Evolutionary conservation across 2,329 filamentous ascomycete species (phyloP).

Genomic region (Dactylellina sp.): DNA sequence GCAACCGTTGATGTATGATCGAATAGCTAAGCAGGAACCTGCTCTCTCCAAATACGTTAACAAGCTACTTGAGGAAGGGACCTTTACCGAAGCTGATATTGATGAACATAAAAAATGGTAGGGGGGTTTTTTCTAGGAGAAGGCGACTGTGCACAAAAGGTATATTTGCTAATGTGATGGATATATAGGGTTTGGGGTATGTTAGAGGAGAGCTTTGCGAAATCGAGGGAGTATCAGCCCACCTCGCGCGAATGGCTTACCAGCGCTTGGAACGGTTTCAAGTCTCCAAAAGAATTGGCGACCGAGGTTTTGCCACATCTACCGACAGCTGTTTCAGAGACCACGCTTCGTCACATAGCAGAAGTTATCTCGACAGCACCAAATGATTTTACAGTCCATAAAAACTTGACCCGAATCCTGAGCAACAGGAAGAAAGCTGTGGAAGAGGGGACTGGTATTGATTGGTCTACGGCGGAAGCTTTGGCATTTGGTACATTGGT

Average conservation of each 20-base stretch:
- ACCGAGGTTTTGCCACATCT: constrained; percentile 93
- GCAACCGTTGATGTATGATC: constrained; percentile 99
- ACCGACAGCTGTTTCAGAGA: constrained; percentile 80
- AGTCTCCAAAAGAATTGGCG: constrained; percentile 96
- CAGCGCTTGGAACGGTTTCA: constrained; percentile 99
- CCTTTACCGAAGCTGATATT: constrained; percentile 96
- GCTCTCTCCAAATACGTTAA: constrained; percentile 92
- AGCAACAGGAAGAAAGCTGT: constrained; percentile 85
- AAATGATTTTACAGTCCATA: constrained; percentile 88
- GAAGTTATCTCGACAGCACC: constrained; percentile 81
- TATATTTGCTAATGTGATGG: not conserved
- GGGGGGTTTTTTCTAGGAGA: constrained; percentile 7
- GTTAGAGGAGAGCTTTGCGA: constrained; percentile 96
- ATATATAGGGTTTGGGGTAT: constrained; percentile 82
- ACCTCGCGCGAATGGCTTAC: constrained; percentile 98
- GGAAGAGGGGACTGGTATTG: constrained; percentile 90
- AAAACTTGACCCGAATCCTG: constrained; percentile 97
- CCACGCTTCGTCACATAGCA: constrained; percentile 83
- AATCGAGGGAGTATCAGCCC: constrained; percentile 97
- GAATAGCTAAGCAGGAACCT: constrained; percentile 83
- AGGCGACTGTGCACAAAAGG: no score
- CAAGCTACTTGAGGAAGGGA: constrained; percentile 89
- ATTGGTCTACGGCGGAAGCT: constrained; percentile 97
- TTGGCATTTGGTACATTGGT: constrained; percentile 93
- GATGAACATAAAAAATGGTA: constrained; percentile 98